These are phyloP conservation scores for Gentiana straminea DNA, from an alignment of 257 asterid species.

Conservation along the genomic window DNA sequence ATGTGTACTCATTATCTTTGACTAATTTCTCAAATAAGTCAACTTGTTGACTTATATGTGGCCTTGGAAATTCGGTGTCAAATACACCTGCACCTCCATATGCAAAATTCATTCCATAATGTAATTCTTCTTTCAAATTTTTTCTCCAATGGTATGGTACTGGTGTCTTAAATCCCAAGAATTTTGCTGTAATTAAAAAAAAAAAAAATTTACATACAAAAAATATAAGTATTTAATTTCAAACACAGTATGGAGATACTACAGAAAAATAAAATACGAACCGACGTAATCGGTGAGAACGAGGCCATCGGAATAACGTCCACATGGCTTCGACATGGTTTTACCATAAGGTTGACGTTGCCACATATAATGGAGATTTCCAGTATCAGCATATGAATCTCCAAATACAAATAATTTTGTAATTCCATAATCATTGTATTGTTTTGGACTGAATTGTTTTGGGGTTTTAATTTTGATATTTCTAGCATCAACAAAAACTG, in stretches of 20 bases:
- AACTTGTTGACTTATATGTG: constrained; percentile 59
- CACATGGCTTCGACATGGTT: constrained; percentile 80
- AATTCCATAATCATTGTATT: constrained; percentile 3
- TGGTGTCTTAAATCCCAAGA: constrained; percentile 52
- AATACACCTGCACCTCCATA: constrained; percentile 86
- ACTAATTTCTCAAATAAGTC: constrained; percentile 36
- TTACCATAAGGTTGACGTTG: constrained; percentile 53
- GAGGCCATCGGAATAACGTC: constrained; percentile 76
- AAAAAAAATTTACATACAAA: too few relatives aligned
- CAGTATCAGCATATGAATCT: constrained; percentile 83
- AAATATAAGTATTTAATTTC: too few relatives aligned
- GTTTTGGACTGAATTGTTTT: background rate
- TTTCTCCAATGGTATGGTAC: constrained; percentile 49
- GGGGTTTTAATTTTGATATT: too few relatives aligned
- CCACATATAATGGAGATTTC: constrained; percentile 41
- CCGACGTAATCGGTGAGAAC: constrained; percentile 75
- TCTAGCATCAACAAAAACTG: too few relatives aligned
- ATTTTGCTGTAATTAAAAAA: constrained; percentile 34
- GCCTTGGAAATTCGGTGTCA: constrained; percentile 30
- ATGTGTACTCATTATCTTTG: constrained; percentile 24
- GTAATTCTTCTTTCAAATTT: constrained; percentile 21
- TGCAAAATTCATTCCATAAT: constrained; percentile 65
- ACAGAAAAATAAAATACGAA: background rate
- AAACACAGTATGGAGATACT: too few relatives aligned
- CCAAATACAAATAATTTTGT: constrained; percentile 70